phyloP scores from a whole-genome alignment of 352 stramenopile species.

The Phytophthora agathidicida region DNA sequence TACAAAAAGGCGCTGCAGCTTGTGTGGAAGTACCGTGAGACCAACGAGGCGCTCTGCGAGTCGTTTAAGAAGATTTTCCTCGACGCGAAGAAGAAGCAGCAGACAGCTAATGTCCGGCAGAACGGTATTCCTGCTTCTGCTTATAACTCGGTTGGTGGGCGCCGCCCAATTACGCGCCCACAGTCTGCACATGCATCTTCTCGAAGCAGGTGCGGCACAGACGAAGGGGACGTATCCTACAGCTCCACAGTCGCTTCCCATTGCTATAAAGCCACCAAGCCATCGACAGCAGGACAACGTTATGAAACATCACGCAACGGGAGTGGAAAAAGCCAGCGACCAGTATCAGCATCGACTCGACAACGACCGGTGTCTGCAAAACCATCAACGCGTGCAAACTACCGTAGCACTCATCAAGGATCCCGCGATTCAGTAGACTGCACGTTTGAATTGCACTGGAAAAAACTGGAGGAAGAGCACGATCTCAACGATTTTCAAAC shows the following conservation, averaged over 20 bases:
- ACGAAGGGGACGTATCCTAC: conserved; percentile 51
- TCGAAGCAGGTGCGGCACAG: not conserved
- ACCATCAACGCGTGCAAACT: conserved; percentile 10
- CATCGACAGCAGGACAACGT: conserved; percentile 41
- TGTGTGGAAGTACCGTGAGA: conserved; percentile 62
- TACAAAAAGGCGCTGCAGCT: conserved; percentile 85
- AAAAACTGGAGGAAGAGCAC: conserved; percentile 43
- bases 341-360: conserved; percentile 25
- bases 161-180: conserved; percentile 23
- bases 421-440: conserved; percentile 10
- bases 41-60: conserved; percentile 62
- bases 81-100: conserved; percentile 69
- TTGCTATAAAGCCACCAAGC: conserved; percentile 65
- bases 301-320: conserved; percentile 35
- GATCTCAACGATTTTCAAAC: conserved; percentile 24
- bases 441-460: conserved; percentile 50
- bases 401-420: not conserved
- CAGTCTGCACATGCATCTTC: conserved; percentile 47
- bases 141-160: not conserved
- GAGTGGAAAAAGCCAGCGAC: conserved; percentile 13
- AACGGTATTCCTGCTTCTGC: conserved; percentile 21
- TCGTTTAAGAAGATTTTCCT: conserved; percentile 82
- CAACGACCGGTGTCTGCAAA: conserved; percentile 43
- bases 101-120: conserved; percentile 29
- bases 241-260: conserved; percentile 63